These are phyloP conservation scores for Alternaria sp. DNA, from an alignment of 2,329 filamentous ascomycete species.

Conservation along the genomic window DNA sequence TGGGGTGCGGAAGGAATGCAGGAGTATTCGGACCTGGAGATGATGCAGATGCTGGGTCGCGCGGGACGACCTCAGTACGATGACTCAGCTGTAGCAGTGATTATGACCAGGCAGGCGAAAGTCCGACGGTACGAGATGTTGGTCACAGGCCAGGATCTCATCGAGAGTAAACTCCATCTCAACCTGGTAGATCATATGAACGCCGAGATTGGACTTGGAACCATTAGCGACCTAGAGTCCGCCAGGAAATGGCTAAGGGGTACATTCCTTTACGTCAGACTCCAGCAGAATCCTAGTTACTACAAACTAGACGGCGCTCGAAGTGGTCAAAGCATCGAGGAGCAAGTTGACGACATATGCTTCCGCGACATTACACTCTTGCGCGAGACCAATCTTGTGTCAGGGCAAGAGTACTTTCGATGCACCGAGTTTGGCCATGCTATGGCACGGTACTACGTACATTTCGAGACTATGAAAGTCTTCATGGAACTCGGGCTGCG, in stretches of 20 bases:
- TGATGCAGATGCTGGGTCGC: slow-evolving; percentile 90
- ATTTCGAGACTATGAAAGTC: slow-evolving; percentile 78
- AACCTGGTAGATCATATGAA: slow-evolving; percentile 86
- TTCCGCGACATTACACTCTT: slow-evolving; percentile 71
- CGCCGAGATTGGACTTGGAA: slow-evolving; percentile 79
- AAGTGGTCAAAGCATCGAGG: slow-evolving; percentile 61
- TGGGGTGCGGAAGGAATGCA: slow-evolving; percentile 62
- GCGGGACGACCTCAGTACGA: slow-evolving; percentile 87
- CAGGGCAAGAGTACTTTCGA: slow-evolving; percentile 55
- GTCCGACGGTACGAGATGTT: slow-evolving; percentile 73
- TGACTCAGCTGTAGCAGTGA: slow-evolving; percentile 74
- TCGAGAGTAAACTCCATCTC: slow-evolving; percentile 80
- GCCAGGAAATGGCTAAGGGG: slow-evolving; percentile 77
- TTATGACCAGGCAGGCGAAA: slow-evolving; percentile 74
- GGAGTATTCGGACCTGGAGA: slow-evolving; percentile 81
- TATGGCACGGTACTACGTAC: slow-evolving; percentile 84
- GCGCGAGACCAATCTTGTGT: slow-evolving; percentile 65
- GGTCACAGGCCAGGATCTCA: slow-evolving; percentile 72
- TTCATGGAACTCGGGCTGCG: slow-evolving; percentile 68
- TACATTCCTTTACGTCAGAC: slow-evolving; percentile 78
- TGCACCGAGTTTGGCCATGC: slow-evolving; percentile 76
- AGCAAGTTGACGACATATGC: slow-evolving; percentile 73
- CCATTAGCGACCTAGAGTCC: slow-evolving; percentile 67
- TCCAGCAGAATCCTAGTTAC: slow-evolving; percentile 72
- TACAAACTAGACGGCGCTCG: slow-evolving; percentile 69